Evolutionary conservation across 2,329 filamentous ascomycete genomes (phyloP), one percentile per base, ranked within the genome.

Genomic region (Sordariomycetes sp.): DNA sequence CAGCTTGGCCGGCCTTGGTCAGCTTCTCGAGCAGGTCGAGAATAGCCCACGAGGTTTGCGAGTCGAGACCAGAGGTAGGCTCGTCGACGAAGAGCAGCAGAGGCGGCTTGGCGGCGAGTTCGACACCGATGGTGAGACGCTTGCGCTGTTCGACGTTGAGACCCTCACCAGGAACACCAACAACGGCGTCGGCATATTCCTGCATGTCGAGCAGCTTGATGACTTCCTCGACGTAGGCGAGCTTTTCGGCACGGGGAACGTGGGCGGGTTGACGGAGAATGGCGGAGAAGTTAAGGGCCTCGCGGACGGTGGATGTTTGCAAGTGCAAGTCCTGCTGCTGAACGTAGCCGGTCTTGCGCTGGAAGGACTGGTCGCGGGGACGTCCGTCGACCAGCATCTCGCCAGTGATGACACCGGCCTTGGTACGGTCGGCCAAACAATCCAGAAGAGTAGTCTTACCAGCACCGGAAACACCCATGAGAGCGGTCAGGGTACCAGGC

Each of bases 41-140:
- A 52, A 95, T 94, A 42, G 86, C 84, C 86, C 86, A 95, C 1
- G 87, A 90, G 2, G 88, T 94, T 57, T 94, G 87, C 17, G 33
- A 30, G 58, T 95, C 90, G 15, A 95, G 76, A 66, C 90, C 90
- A 19, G 87, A 94, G 4, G 88, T 95, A 11, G 90, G 90, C 58
- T 96, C 90, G 48, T 96, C 90, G 25, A 95, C 76, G 64, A 95
- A 95, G 30, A 95, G 75, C 40, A 95, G 70, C 34, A 95, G 69
- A 26, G 86, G 79, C 6, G 90, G 90, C 63, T 92, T 94, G 6
- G 90, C 90, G 27, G 86, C 88, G 17, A 96, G 72, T 55, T 96
- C 90, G n/a, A 96, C 88, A 58, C 86, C 90, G 42, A 96, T 94
- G 0, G 88, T 95, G 6, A 95, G 70, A 48, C 86, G 82, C 58